Conservation (phyloP, 768 basidiomycete genomes). For the Lepiota brunneoincarnata region DNA sequence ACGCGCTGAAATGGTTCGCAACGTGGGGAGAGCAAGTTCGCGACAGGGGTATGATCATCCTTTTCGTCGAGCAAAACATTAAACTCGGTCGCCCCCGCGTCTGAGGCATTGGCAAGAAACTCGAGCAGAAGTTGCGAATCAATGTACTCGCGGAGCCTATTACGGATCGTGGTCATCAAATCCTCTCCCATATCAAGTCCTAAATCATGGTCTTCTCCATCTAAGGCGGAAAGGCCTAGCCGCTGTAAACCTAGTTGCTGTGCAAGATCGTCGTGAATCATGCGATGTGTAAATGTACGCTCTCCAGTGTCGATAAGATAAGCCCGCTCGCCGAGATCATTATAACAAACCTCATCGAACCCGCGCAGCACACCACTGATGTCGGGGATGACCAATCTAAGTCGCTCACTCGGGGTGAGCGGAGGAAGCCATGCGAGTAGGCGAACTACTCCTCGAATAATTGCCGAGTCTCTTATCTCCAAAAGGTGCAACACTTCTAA, state of each 20-base stretch:
- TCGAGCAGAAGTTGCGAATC: conserved; percentile 43
- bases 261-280: conserved; percentile 29
- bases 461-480: neutral
- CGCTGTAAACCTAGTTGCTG: conserved; percentile 27
- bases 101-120: conserved; percentile 52
- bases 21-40: conserved; percentile 28
- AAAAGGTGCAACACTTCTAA: conserved; percentile 13
- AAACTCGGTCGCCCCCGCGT: conserved; percentile 45
- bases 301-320: conserved; percentile 19
- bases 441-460: neutral
- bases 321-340: conserved; percentile 37
- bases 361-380: conserved; percentile 22
- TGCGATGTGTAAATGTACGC: conserved; percentile 26
- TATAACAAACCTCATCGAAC: conserved; percentile 29
- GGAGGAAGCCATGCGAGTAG: conserved; percentile 2
- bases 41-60: neutral
- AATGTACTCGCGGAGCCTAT: conserved; percentile 39
- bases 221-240: conserved; percentile 31
- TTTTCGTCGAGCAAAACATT: conserved; percentile 35
- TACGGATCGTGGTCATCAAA: conserved; percentile 38
- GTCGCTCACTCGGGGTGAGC: conserved; percentile 18
- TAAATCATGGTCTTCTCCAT: conserved; percentile 19
- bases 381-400: conserved; percentile 35
- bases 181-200: conserved; percentile 42
- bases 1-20: conserved; percentile 31